Evolutionary conservation across 2,329 filamentous ascomycete genomes (phyloP).

Genomic region (Colletotrichum sp.): DNA sequence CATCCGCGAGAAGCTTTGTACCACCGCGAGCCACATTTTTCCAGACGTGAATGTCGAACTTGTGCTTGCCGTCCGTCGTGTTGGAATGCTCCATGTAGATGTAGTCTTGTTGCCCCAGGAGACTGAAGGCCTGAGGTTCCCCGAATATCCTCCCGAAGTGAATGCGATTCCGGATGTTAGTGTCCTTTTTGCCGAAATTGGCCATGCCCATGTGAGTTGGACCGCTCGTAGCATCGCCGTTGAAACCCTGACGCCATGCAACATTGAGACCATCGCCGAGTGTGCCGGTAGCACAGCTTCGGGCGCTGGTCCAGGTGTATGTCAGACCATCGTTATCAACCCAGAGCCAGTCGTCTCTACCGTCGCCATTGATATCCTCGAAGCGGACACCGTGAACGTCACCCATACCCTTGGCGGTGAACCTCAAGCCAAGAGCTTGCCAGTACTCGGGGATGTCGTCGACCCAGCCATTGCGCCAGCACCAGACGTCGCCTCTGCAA

Average conservation of each 20-base stretch:
- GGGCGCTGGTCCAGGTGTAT: constrained; percentile 25
- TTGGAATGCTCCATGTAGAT: constrained; percentile 15
- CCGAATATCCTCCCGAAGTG: constrained; percentile 21
- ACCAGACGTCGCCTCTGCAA: constrained; percentile 23
- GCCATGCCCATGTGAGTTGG: constrained; percentile 18
- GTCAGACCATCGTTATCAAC: constrained; percentile 22
- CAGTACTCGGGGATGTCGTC: constrained; percentile 34
- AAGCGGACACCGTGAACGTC: constrained; percentile 25
- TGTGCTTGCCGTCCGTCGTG: background rate
- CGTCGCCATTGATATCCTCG: constrained; percentile 27
- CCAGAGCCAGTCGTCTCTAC: constrained; percentile 29
- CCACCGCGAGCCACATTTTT: constrained; percentile 23
- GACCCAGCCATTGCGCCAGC: constrained; percentile 36
- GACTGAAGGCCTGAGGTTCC: constrained; percentile 5
- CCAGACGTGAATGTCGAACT: background rate
- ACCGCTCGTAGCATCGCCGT: constrained; percentile 4
- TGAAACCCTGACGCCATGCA: constrained; percentile 24
- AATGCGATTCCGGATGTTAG: background rate
- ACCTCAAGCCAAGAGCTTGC: constrained; percentile 32
- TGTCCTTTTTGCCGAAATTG: background rate
- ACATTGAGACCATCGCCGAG: background rate
- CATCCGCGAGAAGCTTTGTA: constrained; percentile 12
- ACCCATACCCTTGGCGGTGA: constrained; percentile 23
- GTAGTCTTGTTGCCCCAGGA: constrained; percentile 8
- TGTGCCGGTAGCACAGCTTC: constrained; percentile 23